Base-by-base conservation (phyloP, 2,329 filamentous ascomycete species). In the Pezicula radicicola region DNA sequence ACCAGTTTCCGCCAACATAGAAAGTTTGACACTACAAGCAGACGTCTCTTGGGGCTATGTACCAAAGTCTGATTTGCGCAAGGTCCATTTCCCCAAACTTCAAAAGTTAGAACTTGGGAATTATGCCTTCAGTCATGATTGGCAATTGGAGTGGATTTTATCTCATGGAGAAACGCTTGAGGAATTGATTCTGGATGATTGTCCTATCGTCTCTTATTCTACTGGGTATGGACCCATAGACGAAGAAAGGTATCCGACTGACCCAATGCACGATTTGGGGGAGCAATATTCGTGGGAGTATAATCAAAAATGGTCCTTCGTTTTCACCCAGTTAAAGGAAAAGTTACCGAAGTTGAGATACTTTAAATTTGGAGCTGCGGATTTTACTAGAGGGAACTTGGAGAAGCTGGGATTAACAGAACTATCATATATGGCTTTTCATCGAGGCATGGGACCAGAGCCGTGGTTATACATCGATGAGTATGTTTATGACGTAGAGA, bases 71-170 rank as follows among this genome's bases (percentile, higher is more conserved):
- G 49, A 53, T 21, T 50, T 51, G 7, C 42, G 48, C 12, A 27
- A 27, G 2, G 1, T 57, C 4, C 41, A 53, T 33, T 57, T 53
- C 6, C 48, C 55, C 9, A 49, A 42, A 33, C 33, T 55, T 13
- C 45, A 43, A 18, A 48, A 25, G n/a, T 27, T 57, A 10, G 48
- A 53, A 21, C 40, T 57, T 6, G 53, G 50, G 15, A 51, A 50
- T 19, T 52, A 52, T 16, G 36, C 21, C 1, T 50, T 53, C 39
- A 46, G 42, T 2, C 46, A 57, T 28, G 40, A 47, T 19, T 53
- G 50, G 46, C 55, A 57, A 25, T 30, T 55, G 16, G 46, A 53
- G 8, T 55, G 50, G 53, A 53, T 55, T 16, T 46, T 48, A 12
- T 50, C 45, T 4, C 53, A 51, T 41, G 50, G 46, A 18, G 15